Conservation (phyloP, 164 flowering plant genomes). For the Berberis thunbergii region DNA sequence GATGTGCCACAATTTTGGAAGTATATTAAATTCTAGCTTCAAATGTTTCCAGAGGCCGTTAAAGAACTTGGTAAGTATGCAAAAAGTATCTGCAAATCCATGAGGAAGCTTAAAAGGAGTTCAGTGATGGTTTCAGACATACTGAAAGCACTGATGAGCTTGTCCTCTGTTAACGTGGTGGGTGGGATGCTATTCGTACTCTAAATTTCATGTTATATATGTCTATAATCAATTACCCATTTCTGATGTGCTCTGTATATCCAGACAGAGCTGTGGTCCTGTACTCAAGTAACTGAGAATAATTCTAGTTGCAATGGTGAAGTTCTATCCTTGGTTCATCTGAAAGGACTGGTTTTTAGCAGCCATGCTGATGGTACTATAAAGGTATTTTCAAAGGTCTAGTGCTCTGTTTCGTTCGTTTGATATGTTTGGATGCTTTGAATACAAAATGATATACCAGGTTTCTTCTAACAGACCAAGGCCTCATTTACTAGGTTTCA, state of each 20-base stretch:
- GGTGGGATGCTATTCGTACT: slow-evolving; percentile 13
- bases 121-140: slow-evolving; percentile 38
- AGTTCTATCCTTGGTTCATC: slow-evolving; percentile 42
- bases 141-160: slow-evolving; percentile 50
- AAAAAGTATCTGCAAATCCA: slow-evolving; percentile 45
- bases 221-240: background rate
- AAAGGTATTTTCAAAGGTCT: slow-evolving; percentile 27
- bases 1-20: no score
- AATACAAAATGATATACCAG: no score
- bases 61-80: slow-evolving; percentile 51
- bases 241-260: slow-evolving; percentile 4
- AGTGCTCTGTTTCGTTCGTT: no score
- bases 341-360: slow-evolving; percentile 42
- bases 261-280: slow-evolving; percentile 62
- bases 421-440: no score
- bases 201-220: background rate
- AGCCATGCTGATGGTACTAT: slow-evolving; percentile 77
- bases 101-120: slow-evolving; percentile 53
- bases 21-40: no score
- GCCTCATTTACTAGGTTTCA: no score
- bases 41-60: slow-evolving; percentile 34
- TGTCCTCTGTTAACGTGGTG: slow-evolving; percentile 59
- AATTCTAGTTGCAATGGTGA: slow-evolving; percentile 50
- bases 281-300: slow-evolving; percentile 36
- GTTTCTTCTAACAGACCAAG: no score